Evolutionary conservation across 116 monocot genomes (phyloP).

Genomic region (Iris pallida): DNA sequence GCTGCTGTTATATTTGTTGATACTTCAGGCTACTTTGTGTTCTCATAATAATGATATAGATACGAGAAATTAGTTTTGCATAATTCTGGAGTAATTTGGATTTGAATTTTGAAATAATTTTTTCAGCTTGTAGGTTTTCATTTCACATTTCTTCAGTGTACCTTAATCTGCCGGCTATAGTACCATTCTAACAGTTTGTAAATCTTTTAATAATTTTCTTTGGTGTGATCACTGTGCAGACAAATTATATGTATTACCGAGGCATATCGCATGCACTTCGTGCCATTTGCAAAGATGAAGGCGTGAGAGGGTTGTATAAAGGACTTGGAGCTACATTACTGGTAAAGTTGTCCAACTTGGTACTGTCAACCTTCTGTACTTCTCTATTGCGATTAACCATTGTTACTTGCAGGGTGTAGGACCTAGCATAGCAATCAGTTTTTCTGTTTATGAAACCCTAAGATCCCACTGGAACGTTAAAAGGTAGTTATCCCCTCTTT

Average conservation of each 20-base stretch:
- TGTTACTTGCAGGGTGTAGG: slow-evolving; percentile 62
- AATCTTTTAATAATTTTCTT: not conserved
- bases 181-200: not conserved
- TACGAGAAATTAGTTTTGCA: not conserved
- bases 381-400: slow-evolving; percentile 8
- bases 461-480: slow-evolving; percentile 57
- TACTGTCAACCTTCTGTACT: not conserved
- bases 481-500: slow-evolving; percentile 37
- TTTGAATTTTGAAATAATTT: too few species aligned
- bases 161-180: not conserved
- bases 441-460: slow-evolving; percentile 69
- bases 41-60: too few species aligned
- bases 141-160: slow-evolving; percentile 1
- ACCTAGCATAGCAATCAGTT: slow-evolving; percentile 81
- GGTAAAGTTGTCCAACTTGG: slow-evolving; percentile 27
- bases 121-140: not conserved
- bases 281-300: slow-evolving; percentile 75
- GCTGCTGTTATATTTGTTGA: too few species aligned
- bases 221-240: slow-evolving; percentile 39
- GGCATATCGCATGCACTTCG: slow-evolving; percentile 70
- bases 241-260: slow-evolving; percentile 62
- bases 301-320: slow-evolving; percentile 67
- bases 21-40: too few species aligned
- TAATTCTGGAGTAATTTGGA: not conserved
- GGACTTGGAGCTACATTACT: slow-evolving; percentile 82